Base-by-base conservation (phyloP, 164 flowering plant species). In the Cinnamomum micranthum region DNA sequence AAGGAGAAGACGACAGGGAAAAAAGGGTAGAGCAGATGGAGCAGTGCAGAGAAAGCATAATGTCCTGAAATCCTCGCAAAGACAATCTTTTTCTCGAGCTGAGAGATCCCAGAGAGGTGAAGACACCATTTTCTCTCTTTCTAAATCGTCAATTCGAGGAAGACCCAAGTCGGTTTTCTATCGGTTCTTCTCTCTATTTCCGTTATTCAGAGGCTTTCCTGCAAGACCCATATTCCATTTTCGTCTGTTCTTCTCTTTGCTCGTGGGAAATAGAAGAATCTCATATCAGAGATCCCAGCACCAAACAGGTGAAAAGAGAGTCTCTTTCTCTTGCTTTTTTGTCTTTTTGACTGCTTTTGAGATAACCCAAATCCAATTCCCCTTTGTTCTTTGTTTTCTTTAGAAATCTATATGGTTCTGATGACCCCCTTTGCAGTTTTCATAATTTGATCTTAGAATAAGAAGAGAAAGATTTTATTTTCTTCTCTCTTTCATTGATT, bases 61-160 rank as follows among this genome's bases (percentile, higher is more conserved):
- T 74, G 70, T 51, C 63, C 58, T 52, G 64, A 74, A 74, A 74
- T 66, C 76, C 76, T 66, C 76, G 23, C 76, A 25, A 50, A 33
- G 50, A 15, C 60, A 17, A 31, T 20, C 23, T 67, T 41, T 28
- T 27, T 64, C 67, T 67, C 70, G 28, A 20, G 7, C 73, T 59
- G 55, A 5, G 71, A 35, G 63, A 66, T 65, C 71, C 63, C 62
- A 33, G 50, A 41, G 71, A 66, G 50, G 69, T 63, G 65, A 73
- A 65, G 2, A 69, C 20, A 5, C 27, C 20, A n/a, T 50, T 69
- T 17, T 69, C 58, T 50, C 58, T 50, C 25, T n/a, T n/a, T 69
- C 58, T 41, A 7, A 22, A 10, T 23, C 33, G 22, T 64, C 28
- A 23, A 31, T 55, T 55, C 60, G 47, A 66, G n/a, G 17, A 66